These are phyloP conservation scores for Vishniacozyma victoriae DNA, from an alignment of 768 basidiomycete species.

Conservation along the genomic window DNA sequence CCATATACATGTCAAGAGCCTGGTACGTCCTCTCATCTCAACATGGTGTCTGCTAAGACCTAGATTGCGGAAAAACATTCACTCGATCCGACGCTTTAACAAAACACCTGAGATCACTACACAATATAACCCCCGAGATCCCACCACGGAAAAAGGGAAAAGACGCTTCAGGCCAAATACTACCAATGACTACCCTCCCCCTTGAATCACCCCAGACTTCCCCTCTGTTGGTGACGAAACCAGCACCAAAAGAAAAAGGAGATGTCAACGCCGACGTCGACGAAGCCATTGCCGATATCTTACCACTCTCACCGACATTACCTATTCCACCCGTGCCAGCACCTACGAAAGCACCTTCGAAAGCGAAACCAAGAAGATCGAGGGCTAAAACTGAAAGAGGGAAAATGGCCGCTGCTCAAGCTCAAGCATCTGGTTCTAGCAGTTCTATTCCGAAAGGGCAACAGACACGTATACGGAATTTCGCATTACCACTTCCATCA, in stretches of 20 bases:
- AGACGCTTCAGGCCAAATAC: not conserved
- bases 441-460: not conserved
- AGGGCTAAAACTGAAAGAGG: no score
- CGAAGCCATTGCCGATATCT: no score
- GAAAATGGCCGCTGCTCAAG: not conserved
- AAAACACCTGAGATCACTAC: slow-evolving; percentile 86
- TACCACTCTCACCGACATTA: no score
- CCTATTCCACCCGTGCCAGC: no score
- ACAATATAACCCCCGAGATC: slow-evolving; percentile 67
- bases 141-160: slow-evolving; percentile 45
- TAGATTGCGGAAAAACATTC: slow-evolving; percentile 92
- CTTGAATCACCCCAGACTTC: no score
- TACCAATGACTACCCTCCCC: no score
- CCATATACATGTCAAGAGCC: slow-evolving; percentile 77
- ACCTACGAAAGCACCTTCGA: no score
- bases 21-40: slow-evolving; percentile 53
- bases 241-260: no score
- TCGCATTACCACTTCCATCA: not conserved
- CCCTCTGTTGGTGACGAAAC: no score
- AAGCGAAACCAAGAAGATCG: no score
- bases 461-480: no score
- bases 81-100: slow-evolving; percentile 84
- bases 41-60: not conserved
- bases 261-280: no score
- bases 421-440: not conserved